Conservation (phyloP, 306 rosid species). For the Lagenaria siceraria region DNA sequence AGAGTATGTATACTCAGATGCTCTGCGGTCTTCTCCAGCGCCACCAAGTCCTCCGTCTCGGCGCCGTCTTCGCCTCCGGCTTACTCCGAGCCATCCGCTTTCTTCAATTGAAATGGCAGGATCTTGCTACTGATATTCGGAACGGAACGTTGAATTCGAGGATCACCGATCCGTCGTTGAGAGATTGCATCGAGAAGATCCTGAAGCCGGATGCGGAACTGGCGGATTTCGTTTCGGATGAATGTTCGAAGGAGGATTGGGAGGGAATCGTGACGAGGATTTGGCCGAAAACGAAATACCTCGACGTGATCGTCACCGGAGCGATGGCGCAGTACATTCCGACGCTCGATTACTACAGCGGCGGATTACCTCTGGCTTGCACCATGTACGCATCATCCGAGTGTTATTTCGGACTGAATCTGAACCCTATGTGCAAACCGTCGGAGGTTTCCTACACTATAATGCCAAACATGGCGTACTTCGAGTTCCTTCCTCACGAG, state of each 20-base stretch:
- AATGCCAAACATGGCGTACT: slow-evolving; percentile 63
- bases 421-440: slow-evolving; percentile 44
- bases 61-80: slow-evolving; percentile 51
- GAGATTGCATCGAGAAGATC: slow-evolving; percentile 2
- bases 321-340: slow-evolving; percentile 61
- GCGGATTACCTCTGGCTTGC: slow-evolving; percentile 37
- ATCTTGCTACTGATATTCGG: slow-evolving; percentile 26
- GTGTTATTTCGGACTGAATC: slow-evolving; percentile 42
- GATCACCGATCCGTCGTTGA: slow-evolving; percentile 24
- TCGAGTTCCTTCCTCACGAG: slow-evolving; percentile 41
- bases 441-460: slow-evolving; percentile 39
- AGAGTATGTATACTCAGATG: slow-evolving; percentile 51
- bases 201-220: slow-evolving; percentile 20
- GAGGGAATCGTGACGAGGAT: slow-evolving; percentile 36
- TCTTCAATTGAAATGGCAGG: slow-evolving; percentile 37
- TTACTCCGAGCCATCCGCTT: slow-evolving; percentile 47
- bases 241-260: slow-evolving; percentile 40
- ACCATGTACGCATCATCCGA: slow-evolving; percentile 56
- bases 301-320: slow-evolving; percentile 49
- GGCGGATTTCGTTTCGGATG: slow-evolving; percentile 17
- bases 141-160: slow-evolving; percentile 20
- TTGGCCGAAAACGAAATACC: slow-evolving; percentile 46
- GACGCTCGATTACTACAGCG: slow-evolving; percentile 41
- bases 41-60: slow-evolving; percentile 39
- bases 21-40: slow-evolving; percentile 41